Conservation (phyloP, 1,139 yeast genomes). For the Protomyces inouyei region DNA sequence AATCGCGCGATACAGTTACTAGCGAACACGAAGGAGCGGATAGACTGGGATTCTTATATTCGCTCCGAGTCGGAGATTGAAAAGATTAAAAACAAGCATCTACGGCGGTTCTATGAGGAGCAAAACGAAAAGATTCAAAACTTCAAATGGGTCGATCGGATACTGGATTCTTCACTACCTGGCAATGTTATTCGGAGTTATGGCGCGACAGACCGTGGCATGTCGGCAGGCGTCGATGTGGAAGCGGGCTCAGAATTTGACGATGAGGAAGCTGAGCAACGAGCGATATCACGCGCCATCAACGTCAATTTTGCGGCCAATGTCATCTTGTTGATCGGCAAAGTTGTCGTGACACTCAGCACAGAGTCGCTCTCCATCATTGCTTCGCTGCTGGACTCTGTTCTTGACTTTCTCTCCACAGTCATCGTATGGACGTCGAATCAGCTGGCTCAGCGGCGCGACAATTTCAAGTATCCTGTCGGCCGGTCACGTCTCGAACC, state of each 20-base stretch:
- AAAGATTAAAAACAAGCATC: conserved; percentile 32
- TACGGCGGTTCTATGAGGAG: conserved; percentile 31
- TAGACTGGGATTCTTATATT: conserved; percentile 48
- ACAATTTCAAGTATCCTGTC: conserved; percentile 52
- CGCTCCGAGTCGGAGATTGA: conserved; percentile 37
- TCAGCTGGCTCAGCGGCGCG: conserved; percentile 51
- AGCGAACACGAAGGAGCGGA: conserved; percentile 49
- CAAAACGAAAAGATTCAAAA: conserved; percentile 60
- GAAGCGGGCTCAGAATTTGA: conserved; percentile 34
- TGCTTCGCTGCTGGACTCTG: conserved; percentile 73
- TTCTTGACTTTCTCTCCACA: conserved; percentile 69
- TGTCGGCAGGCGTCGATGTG: conserved; percentile 36
- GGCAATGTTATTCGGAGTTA: conserved; percentile 60
- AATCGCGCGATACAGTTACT: conserved; percentile 52
- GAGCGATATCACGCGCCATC: conserved; percentile 61
- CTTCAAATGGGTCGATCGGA: conserved; percentile 57
- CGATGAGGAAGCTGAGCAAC: conserved; percentile 40
- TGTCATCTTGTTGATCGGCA: conserved; percentile 57
- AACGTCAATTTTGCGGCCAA: conserved; percentile 61
- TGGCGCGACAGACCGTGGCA: conserved; percentile 39
- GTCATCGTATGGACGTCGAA: conserved; percentile 60
- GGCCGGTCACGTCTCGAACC: conserved; percentile 74
- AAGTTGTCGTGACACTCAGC: conserved; percentile 55
- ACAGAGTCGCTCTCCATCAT: conserved; percentile 69
- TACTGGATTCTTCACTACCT: conserved; percentile 69